Percentiles rank a stretch among this genome's conserved stretches.
Evolutionary conservation across 2,329 filamentous ascomycete species (phyloP).

Genomic region (Ustilaginoidea virens): DNA sequence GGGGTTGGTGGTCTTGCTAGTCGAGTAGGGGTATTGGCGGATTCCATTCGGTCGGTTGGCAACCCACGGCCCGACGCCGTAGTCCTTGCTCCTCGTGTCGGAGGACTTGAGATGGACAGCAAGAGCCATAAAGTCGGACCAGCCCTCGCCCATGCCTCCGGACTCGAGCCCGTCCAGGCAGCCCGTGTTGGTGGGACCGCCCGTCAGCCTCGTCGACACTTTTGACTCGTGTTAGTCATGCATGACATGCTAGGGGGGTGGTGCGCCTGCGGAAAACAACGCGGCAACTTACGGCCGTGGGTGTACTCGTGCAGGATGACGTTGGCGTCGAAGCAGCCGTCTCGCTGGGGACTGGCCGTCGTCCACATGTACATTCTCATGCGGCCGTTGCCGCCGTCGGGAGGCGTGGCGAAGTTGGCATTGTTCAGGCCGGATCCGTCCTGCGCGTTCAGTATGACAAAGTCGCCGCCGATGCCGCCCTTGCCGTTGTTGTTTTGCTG

Average conservation of each 20-base stretch:
- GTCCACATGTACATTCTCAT: constrained; percentile 49
- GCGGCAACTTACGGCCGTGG: constrained; percentile 19
- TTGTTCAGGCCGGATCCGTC: constrained; percentile 39
- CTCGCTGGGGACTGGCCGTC: no score
- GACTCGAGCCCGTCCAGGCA: constrained; percentile 32
- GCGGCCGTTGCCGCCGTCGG: constrained; percentile 31
- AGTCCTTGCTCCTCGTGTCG: constrained; percentile 30
- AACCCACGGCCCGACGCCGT: constrained; percentile 35
- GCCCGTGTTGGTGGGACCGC: constrained; percentile 35
- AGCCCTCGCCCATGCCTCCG: constrained; percentile 42
- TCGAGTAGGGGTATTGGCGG: constrained; percentile 32
- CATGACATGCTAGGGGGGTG: not conserved
- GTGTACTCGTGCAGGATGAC: constrained; percentile 46
- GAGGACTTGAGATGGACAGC: constrained; percentile 29
- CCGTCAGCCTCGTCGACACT: constrained; percentile 40
- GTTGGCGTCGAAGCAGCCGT: constrained; percentile 40
- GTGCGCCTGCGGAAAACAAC: no score
- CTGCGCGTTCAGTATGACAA: constrained; percentile 39
- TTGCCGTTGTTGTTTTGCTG: constrained; percentile 39
- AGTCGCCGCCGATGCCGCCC: constrained; percentile 35
- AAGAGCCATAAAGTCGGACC: constrained; percentile 39
- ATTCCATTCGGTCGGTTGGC: constrained; percentile 22
- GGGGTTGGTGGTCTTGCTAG: constrained; percentile 30
- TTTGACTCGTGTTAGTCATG: not conserved
- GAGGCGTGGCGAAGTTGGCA: constrained; percentile 39